Percentiles rank a stretch among this genome's conserved stretches.
These are phyloP conservation scores for Sporothrix sp. DNA, from an alignment of 2,329 filamentous ascomycete genomes.

Conservation along the genomic window DNA sequence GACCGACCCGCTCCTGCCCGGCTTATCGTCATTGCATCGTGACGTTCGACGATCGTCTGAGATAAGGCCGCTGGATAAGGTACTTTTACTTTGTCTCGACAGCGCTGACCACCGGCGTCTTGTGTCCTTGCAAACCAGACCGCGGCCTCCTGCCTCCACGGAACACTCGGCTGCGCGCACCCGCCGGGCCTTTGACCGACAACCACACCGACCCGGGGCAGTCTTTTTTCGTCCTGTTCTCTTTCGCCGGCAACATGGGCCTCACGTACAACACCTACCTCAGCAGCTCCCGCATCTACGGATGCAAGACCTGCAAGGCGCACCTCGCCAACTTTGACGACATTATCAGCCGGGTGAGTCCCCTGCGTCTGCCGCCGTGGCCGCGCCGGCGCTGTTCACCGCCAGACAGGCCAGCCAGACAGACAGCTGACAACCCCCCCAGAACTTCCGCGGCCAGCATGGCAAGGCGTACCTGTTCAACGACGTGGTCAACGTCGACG, in stretches of 20 bases:
- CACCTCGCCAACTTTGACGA: slow-evolving; percentile 93
- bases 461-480: slow-evolving; percentile 97
- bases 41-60: no score
- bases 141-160: background rate
- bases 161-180: no score
- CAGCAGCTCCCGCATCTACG: slow-evolving; percentile 77
- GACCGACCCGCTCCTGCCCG: no score
- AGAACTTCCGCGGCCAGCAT: slow-evolving; percentile 98
- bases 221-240: background rate
- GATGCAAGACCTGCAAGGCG: slow-evolving; percentile 90
- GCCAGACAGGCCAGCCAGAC: no score
- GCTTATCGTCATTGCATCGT: no score
- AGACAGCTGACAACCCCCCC: background rate
- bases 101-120: no score
- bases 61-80: no score
- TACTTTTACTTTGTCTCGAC: no score
- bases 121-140: no score
- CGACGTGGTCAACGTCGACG: slow-evolving; percentile 80
- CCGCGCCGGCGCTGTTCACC: no score
- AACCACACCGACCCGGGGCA: no score
- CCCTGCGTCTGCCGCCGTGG: background rate
- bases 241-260: slow-evolving; percentile 50
- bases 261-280: slow-evolving; percentile 89
- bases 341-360: slow-evolving; percentile 79
- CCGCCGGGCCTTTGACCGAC: background rate